A percentile compares a stretch with the other conserved stretches of the same genome.
Evolutionary conservation across 2,329 filamentous ascomycete genomes (phyloP).

Genomic region (Phaeomoniella chlamydospora): DNA sequence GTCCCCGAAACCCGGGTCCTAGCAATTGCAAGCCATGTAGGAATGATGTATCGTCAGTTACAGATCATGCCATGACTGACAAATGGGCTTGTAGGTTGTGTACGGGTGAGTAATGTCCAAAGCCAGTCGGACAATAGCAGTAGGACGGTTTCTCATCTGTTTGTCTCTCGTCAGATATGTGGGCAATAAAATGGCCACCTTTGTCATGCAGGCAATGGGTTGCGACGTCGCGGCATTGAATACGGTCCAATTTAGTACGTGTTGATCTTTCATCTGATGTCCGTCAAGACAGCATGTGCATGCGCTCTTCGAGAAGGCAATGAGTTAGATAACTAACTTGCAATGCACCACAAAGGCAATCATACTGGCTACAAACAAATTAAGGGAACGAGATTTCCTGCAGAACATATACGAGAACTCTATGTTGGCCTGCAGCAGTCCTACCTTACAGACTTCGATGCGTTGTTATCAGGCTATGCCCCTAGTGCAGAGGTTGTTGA

Average conservation of each 20-base stretch:
- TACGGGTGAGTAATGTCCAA: conserved; percentile 49
- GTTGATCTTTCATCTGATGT: conserved; percentile 1
- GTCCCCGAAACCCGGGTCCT: conserved; percentile 57
- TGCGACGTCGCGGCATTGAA: conserved; percentile 91
- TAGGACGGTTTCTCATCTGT: not conserved
- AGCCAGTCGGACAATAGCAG: not conserved
- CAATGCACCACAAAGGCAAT: conserved; percentile 53
- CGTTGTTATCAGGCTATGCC: conserved; percentile 89
- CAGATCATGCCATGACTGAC: conserved; percentile 7
- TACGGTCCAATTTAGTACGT: conserved; percentile 91
- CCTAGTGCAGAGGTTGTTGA: conserved; percentile 74
- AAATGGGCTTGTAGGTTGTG: conserved; percentile 44
- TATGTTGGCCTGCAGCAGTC: conserved; percentile 75
- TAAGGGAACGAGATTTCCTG: conserved; percentile 69
- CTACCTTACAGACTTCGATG: conserved; percentile 76
- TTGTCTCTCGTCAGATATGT: conserved; percentile 54
- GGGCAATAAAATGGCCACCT: conserved; percentile 92
- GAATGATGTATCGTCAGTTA: conserved; percentile 20
- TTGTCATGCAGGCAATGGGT: conserved; percentile 83
- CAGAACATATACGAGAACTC: conserved; percentile 68
- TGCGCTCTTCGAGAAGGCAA: conserved; percentile 3
- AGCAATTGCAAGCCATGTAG: conserved; percentile 89
- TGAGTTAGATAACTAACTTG: no score
- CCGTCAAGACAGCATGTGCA: not conserved
- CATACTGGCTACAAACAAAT: conserved; percentile 86